Conservation (phyloP, 306 rosid species). For the Quercus gilva region DNA sequence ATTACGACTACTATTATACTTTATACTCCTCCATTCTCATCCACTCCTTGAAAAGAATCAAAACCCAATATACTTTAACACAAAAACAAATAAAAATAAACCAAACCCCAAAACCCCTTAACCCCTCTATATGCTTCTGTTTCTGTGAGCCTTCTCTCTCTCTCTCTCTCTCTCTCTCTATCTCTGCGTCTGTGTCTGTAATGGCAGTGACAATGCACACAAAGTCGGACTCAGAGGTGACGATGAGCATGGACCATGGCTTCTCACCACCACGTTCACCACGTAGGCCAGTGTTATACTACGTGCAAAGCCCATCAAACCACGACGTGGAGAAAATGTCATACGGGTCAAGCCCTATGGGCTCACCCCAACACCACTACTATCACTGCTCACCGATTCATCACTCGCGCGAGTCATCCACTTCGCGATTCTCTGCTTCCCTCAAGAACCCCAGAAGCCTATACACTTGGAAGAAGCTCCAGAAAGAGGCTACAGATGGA, state of each 20-base stretch:
- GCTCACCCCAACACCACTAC: constrained; percentile 66
- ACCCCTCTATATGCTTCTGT: not conserved
- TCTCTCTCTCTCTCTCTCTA: not conserved
- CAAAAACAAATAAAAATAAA: not conserved
- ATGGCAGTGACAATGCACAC: constrained; percentile 50
- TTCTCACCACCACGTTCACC: constrained; percentile 73
- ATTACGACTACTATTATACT: too few relatives aligned
- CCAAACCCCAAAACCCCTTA: not conserved
- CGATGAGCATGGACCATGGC: constrained; percentile 56
- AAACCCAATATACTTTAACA: too few relatives aligned
- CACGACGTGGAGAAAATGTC: constrained; percentile 95
- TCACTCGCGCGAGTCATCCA: constrained; percentile 95
- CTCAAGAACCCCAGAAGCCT: constrained; percentile 51
- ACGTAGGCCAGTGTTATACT: constrained; percentile 66
- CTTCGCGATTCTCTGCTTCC: constrained; percentile 88
- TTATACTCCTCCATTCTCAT: too few relatives aligned
- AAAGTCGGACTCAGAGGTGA: constrained; percentile 84
- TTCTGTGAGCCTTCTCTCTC: too few relatives aligned
- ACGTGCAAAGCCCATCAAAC: constrained; percentile 92
- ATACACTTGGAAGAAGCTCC: constrained; percentile 63
- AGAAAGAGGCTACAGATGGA: constrained; percentile 16
- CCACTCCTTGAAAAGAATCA: too few relatives aligned
- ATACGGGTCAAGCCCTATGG: constrained; percentile 75
- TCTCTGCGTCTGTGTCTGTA: not conserved
- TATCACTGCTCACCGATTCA: constrained; percentile 85